phyloP scores from a whole-genome alignment of 179 eudicot genomes.

The Dionaea muscipula region DNA sequence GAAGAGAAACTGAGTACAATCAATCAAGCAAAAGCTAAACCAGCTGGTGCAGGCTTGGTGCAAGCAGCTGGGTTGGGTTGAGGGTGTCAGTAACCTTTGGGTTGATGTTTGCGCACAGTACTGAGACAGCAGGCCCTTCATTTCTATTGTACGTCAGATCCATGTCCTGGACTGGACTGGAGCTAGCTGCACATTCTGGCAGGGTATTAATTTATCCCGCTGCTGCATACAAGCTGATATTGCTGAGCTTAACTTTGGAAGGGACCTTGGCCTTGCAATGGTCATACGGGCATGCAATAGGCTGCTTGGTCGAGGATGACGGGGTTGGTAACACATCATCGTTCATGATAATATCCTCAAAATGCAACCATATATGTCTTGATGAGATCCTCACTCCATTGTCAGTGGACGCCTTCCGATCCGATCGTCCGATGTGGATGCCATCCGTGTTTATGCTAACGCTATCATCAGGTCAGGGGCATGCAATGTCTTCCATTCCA shows the following conservation, averaged over 20 bases:
- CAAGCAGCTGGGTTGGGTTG: slow-evolving; percentile 25
- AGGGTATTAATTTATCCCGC: slow-evolving; percentile 19
- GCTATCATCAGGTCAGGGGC: too few species aligned
- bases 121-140: slow-evolving; percentile 14
- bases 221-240: slow-evolving; percentile 20
- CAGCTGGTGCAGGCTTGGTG: too few species aligned
- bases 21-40: too few species aligned
- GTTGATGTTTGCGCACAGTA: slow-evolving; percentile 21
- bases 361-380: slow-evolving; percentile 7
- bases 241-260: slow-evolving; percentile 27
- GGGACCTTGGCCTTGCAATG: slow-evolving; percentile 28
- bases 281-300: slow-evolving; percentile 24
- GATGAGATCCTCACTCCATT: slow-evolving; percentile 6
- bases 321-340: slow-evolving; percentile 10
- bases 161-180: too few species aligned
- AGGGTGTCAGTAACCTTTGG: slow-evolving; percentile 14
- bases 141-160: slow-evolving; percentile 17
- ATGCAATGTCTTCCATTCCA: too few species aligned
- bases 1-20: too few species aligned
- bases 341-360: slow-evolving; percentile 16
- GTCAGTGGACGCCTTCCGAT: neutral
- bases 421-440: slow-evolving; percentile 6
- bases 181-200: slow-evolving; percentile 15
- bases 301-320: slow-evolving; percentile 18
- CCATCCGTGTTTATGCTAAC: slow-evolving; percentile 3